Base-by-base conservation (phyloP, 306 rosid species). In the Notholithocarpus densiflorus region DNA sequence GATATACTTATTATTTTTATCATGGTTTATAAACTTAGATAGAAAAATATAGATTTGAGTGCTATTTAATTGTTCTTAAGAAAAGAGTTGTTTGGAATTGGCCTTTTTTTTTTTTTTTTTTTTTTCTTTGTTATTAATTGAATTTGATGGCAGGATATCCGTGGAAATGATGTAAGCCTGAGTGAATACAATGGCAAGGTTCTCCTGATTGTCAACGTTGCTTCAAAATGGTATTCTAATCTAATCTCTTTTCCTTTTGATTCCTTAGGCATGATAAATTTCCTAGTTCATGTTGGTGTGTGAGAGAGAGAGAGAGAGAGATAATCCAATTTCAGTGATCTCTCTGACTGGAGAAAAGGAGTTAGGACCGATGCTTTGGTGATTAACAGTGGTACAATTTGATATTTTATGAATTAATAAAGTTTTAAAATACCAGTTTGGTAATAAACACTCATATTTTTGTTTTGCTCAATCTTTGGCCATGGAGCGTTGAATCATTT, bases 201-300 rank as follows among this genome's bases (percentile, higher is more conserved):
- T 83, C 86, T 94, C 62, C 83, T 94, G 72, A 79, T 94, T 75
- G 97, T 92, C 54, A 94, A 94, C 82, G 98, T 94, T 84, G 98
- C 97, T 77, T 94, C 98, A 29, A 80, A 89, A 80, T 92, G 97
- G 97, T 94, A 89, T 84, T 74, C 66, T 34, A 43, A 60, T 57
- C 71, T 73, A 18, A 51, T 79, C 57, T 60, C 51, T 57, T 34
- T 66, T 66, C 27, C 72, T 66, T 34, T 5, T 8, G 72, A 66
- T 19, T 32, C 37, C 37, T 20, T 10, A 6, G 45, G 17, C 12
- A 64, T 7, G 43, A 10, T 66, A 6, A 23, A 3, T 66, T 57
- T 66, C 72, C 71, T 66, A 32, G 24, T 66, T 27, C 69, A 18
- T 23, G 26, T 32, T 66, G 12, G 4, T 57, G 29, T 21, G 21